phyloP scores from a whole-genome alignment of 331 rosid species.

The Quercus tomentella region DNA sequence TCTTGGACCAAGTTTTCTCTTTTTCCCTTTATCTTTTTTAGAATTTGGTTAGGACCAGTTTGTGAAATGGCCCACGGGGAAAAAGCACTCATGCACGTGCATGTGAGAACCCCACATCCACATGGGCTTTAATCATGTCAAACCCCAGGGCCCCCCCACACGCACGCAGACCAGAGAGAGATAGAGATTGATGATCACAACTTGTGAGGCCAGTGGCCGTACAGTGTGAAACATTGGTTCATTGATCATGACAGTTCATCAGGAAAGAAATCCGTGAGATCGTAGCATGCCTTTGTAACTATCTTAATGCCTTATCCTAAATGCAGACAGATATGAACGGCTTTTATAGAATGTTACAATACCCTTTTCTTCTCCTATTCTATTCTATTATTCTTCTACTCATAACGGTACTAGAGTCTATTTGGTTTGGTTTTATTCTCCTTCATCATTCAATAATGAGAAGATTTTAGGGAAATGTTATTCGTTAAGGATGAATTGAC shows the following conservation, averaged over 20 bases:
- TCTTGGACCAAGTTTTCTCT: neutral
- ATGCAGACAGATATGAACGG: neutral
- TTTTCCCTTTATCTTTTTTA: neutral
- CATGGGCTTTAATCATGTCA: constrained; percentile 67
- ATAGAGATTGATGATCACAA: constrained; percentile 14
- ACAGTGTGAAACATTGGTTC: constrained; percentile 34
- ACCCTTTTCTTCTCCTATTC: neutral
- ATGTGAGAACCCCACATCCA: constrained; percentile 65
- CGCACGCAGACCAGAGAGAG: constrained; percentile 38
- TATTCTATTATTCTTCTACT: no score
- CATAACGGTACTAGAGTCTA: no score
- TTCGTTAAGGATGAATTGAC: neutral
- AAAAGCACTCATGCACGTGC: constrained; percentile 75
- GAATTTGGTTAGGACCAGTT: constrained; percentile 38
- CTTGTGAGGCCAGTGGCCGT: constrained; percentile 39
- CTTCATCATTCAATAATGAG: neutral
- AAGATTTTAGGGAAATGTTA: neutral
- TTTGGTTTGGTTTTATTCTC: no score
- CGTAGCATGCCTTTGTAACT: neutral
- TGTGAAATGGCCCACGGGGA: constrained; percentile 25
- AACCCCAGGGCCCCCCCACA: constrained; percentile 50
- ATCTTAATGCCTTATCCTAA: neutral
- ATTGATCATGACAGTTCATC: constrained; percentile 40
- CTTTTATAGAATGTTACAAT: neutral
- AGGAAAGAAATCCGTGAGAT: constrained; percentile 13